phyloP scores from a whole-genome alignment of 352 stramenopile species.

The Phytophthora pisi region DNA sequence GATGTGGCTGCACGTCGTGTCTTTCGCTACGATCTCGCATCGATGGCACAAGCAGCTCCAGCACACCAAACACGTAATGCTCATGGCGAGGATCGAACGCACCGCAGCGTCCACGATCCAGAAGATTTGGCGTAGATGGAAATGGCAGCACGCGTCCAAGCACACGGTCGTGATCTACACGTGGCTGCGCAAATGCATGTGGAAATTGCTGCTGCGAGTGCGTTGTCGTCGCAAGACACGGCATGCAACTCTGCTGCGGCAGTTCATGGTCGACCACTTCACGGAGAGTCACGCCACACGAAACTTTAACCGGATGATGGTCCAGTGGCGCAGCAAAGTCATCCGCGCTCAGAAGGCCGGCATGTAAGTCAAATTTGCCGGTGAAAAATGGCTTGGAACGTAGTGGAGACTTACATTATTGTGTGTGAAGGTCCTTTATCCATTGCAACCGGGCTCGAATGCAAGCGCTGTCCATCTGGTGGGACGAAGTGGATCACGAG shows the following conservation, averaged over 20 bases:
- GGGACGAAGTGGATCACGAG: slow-evolving; percentile 69
- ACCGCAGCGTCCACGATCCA: slow-evolving; percentile 62
- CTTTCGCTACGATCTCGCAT: slow-evolving; percentile 44
- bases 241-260: slow-evolving; percentile 44
- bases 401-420: background rate
- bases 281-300: slow-evolving; percentile 60
- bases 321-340: slow-evolving; percentile 74
- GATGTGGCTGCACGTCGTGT: slow-evolving; percentile 56
- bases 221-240: slow-evolving; percentile 46
- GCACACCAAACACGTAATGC: slow-evolving; percentile 39
- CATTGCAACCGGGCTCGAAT: slow-evolving; percentile 62
- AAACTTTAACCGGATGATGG: slow-evolving; percentile 82
- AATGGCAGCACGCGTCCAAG: slow-evolving; percentile 63
- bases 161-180: slow-evolving; percentile 69
- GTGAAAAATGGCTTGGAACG: background rate
- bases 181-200: slow-evolving; percentile 75
- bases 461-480: slow-evolving; percentile 60
- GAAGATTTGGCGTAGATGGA: slow-evolving; percentile 63
- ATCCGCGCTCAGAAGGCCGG: slow-evolving; percentile 67
- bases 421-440: slow-evolving; percentile 44
- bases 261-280: slow-evolving; percentile 67
- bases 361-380: slow-evolving; percentile 22
- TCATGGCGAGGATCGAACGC: slow-evolving; percentile 41
- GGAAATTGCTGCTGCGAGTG: slow-evolving; percentile 68
- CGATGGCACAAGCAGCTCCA: slow-evolving; percentile 43